Evolutionary conservation across 1,139 yeast species (phyloP).

Genomic region (Kodamaea sp.): DNA sequence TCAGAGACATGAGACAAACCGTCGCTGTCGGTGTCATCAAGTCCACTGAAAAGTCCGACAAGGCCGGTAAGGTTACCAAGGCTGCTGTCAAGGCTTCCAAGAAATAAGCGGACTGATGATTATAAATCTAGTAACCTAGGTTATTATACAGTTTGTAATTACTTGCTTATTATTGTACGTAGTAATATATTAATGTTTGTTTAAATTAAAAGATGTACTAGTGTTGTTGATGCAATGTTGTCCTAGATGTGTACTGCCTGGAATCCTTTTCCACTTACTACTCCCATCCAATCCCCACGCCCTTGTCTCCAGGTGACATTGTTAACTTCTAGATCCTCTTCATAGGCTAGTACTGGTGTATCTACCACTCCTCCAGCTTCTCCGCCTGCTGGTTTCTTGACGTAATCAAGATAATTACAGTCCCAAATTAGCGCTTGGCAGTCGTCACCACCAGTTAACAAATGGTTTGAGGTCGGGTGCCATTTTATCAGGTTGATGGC

Average conservation of each 20-base stretch:
- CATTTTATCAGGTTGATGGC: conserved; percentile 73
- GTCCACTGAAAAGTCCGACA: conserved; percentile 93
- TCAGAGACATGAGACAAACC: conserved; percentile 99
- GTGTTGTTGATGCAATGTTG: neutral
- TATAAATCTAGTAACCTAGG: conserved; percentile 1
- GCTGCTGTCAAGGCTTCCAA: conserved; percentile 98
- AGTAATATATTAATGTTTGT: conserved; percentile 8
- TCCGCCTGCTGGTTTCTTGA: conserved; percentile 5
- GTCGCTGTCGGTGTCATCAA: conserved; percentile 99
- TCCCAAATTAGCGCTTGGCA: conserved; percentile 92
- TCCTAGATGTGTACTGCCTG: conserved; percentile 57
- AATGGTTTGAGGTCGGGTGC: conserved; percentile 74
- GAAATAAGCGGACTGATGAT: conserved; percentile 61
- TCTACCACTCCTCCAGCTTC: conserved; percentile 27
- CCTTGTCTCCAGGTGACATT: conserved; percentile 70
- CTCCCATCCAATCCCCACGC: conserved; percentile 78
- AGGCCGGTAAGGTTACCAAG: conserved; percentile 99
- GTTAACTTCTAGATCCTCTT: conserved; percentile 70
- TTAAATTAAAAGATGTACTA: neutral
- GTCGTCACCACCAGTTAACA: conserved; percentile 85
- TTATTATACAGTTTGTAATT: conserved; percentile 4
- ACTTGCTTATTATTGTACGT: conserved; percentile 9
- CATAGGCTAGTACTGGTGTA: conserved; percentile 54
- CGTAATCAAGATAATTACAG: conserved; percentile 34
- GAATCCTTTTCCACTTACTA: conserved; percentile 75